A percentile compares a stretch with the other conserved stretches of the same genome.
phyloP scores from a whole-genome alignment of 2,329 filamentous ascomycete species.

The Alternaria panax region DNA sequence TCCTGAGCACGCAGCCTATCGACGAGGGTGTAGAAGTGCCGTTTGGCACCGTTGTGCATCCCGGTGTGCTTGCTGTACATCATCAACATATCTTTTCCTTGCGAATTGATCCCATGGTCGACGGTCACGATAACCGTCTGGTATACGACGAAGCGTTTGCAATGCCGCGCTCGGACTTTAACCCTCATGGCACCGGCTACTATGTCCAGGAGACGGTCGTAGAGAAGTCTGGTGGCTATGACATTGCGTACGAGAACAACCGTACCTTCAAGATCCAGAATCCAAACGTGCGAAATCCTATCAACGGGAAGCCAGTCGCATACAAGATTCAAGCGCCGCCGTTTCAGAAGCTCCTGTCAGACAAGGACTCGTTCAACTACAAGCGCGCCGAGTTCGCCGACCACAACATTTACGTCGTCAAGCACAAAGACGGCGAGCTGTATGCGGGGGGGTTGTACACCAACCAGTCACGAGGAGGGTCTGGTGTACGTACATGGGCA shows the following conservation, averaged over 20 bases:
- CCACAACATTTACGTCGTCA: conserved; percentile 65
- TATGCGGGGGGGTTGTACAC: conserved; percentile 68
- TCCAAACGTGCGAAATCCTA: conserved; percentile 52
- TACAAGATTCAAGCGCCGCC: conserved; percentile 60
- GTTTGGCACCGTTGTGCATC: conserved; percentile 73
- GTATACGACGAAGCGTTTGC: conserved; percentile 64
- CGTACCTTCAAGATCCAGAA: conserved; percentile 61
- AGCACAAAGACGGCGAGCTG: conserved; percentile 65
- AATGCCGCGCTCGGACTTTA: conserved; percentile 64
- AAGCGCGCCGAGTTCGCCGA: conserved; percentile 67
- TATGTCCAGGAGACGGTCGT: conserved; percentile 57
- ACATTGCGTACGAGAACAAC: conserved; percentile 55
- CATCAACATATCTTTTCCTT: conserved; percentile 78
- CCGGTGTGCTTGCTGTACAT: conserved; percentile 72
- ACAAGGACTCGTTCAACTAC: conserved; percentile 62
- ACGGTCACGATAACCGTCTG: conserved; percentile 56
- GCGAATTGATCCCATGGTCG: conserved; percentile 58
- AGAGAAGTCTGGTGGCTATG: conserved; percentile 59
- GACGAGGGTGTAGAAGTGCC: conserved; percentile 69
- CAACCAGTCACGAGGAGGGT: conserved; percentile 64
- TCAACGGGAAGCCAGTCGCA: conserved; percentile 58
- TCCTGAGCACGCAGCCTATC: conserved; percentile 71
- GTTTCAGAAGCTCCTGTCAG: conserved; percentile 61
- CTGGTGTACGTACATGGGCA: conserved; percentile 58
- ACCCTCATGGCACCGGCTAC: conserved; percentile 64